Base-by-base conservation (phyloP, 768 basidiomycete genomes). In the Coprinopsis marcescibilis region DNA sequence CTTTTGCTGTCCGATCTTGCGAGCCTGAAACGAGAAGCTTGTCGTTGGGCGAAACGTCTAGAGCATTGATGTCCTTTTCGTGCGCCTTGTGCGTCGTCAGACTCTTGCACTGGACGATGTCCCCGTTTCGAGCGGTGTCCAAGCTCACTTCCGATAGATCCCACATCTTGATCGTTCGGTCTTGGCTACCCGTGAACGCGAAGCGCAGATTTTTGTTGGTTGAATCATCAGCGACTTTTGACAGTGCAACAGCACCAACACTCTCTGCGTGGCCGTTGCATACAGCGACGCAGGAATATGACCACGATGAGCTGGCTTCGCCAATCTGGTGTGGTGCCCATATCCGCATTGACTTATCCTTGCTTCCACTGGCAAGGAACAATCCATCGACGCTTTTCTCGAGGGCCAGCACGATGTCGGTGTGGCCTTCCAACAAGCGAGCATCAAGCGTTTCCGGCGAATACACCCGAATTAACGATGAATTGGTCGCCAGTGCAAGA, bases 141-240 rank as follows among this genome's bases (percentile, higher is more conserved):
- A 67, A 41, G 1, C 74, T 65, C 3, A 84, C 65, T 12, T 67
- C 60, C 0, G 76, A 68, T n/a, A 98, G 61, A 64, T 98, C 92
- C 96, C 96, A 99, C 82, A 98, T 86, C 66, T 99, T 99, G 62
- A 97, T 88, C 3, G 96, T 98, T 34, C 90, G 81, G 63, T 99
- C 96, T 65, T 98, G 95, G 60, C 88, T 90, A 25, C 95, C 96
- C 12, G 93, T 96, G 61, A 97, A 88, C 73, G 94, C 71, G 67
- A 96, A 95, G 32, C 71, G 71, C 40, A 70, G 67, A 12, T n/a
- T 25, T 42, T 59, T 48, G 15, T 61, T 60, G 21, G n/a, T n/a
- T n/a, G 50, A 55, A 14, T 62, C 62, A 6, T 57, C 59, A 17
- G 50, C 67, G 55, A 73, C 73, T 21, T 83, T 76, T n/a, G 89